These are phyloP conservation scores for Lentinula sp. DNA, from an alignment of 768 basidiomycete genomes.

Conservation along the genomic window DNA sequence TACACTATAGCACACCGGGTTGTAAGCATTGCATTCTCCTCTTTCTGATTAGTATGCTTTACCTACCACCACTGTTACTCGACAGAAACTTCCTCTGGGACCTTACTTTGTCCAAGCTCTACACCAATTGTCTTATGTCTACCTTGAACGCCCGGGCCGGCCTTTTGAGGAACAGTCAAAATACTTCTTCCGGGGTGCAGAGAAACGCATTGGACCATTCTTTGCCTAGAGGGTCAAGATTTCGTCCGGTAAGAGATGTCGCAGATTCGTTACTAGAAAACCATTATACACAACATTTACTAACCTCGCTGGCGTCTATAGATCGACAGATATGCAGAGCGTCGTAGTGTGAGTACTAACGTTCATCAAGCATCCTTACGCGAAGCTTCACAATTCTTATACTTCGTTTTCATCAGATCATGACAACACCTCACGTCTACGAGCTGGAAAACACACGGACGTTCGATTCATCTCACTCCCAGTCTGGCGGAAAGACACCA, in stretches of 20 bases:
- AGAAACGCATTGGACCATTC: not conserved
- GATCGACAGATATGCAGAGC: not conserved
- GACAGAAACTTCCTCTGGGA: conserved; percentile 44
- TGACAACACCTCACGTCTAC: not conserved
- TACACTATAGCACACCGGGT: conserved; percentile 28
- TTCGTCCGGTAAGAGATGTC: not conserved
- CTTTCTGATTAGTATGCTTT: not conserved
- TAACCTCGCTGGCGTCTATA: not conserved
- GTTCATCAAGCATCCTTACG: no score
- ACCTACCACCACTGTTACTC: not conserved
- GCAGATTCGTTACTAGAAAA: not conserved
- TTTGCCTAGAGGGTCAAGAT: not conserved
- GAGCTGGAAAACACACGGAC: not conserved
- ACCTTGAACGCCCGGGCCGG: conserved; percentile 38
- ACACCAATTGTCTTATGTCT: conserved; percentile 41
- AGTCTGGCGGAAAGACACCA: not conserved
- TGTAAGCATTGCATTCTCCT: conserved; percentile 22
- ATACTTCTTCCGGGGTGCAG: not conserved
- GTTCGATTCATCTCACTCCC: not conserved
- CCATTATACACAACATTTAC: no score
- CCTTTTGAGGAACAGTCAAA: not conserved
- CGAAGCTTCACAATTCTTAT: not conserved
- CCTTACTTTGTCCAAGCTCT: conserved; percentile 40
- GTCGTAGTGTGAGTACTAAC: not conserved
- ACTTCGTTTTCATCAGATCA: not conserved